A percentile compares a stretch with the other conserved stretches of the same genome.
phyloP scores from a whole-genome alignment of 2,329 filamentous ascomycete species.

The Aspergillus oerlinghausenensis region DNA sequence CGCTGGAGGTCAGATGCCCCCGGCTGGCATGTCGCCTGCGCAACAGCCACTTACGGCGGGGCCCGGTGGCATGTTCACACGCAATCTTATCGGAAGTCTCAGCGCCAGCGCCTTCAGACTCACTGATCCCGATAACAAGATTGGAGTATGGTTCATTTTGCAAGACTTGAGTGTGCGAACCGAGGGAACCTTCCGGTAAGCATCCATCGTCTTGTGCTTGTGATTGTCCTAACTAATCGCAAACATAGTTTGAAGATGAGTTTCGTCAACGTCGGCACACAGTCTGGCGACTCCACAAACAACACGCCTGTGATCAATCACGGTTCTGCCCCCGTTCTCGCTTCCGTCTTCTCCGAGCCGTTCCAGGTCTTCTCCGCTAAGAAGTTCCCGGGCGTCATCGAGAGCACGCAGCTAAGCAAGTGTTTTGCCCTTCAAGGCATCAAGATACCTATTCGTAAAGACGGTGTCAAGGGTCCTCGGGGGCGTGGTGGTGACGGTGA shows the following conservation, averaged over 20 bases:
- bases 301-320: constrained; percentile 58
- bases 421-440: constrained; percentile 90
- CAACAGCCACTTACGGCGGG: constrained; percentile 36
- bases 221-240: constrained; percentile 6
- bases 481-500: constrained; percentile 32
- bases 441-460: constrained; percentile 94
- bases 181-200: constrained; percentile 81
- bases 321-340: constrained; percentile 74
- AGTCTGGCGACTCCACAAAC: constrained; percentile 34
- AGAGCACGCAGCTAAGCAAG: constrained; percentile 86
- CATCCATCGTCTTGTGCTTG: too few species aligned
- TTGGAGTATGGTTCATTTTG: constrained; percentile 93
- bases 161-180: constrained; percentile 93
- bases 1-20: constrained; percentile 29
- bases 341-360: constrained; percentile 76
- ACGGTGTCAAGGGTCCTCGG: constrained; percentile 53
- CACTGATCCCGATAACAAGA: constrained; percentile 70
- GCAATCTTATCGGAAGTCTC: constrained; percentile 89
- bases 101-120: constrained; percentile 84
- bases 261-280: constrained; percentile 77
- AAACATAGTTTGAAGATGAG: constrained; percentile 58
- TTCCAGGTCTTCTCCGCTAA: constrained; percentile 97
- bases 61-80: constrained; percentile 81
- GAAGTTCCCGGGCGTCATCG: constrained; percentile 96
- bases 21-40: constrained; percentile 30